A percentile compares a stretch with the other conserved stretches of the same genome.
These are phyloP conservation scores for Podospora conica DNA, from an alignment of 495 filamentous ascomycete genomes.

Conservation along the genomic window DNA sequence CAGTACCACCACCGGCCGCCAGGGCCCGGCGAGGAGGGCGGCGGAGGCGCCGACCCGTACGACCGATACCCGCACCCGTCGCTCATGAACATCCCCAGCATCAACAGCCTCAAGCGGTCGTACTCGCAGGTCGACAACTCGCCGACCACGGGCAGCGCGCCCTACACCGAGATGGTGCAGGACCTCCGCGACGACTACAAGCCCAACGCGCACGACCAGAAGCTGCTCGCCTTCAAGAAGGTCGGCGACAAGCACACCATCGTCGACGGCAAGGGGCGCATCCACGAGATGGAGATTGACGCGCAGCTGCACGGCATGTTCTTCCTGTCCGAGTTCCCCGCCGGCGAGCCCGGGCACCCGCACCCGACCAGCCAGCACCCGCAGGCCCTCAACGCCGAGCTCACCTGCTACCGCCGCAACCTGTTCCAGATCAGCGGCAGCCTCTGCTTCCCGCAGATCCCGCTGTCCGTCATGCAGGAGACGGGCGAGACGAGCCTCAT, in stretches of 20 bases:
- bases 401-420: constrained; percentile 92
- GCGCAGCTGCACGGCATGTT: constrained; percentile 95
- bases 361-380: constrained; percentile 34
- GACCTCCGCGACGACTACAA: constrained; percentile 51
- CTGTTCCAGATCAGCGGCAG: constrained; percentile 88
- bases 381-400: constrained; percentile 61
- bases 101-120: constrained; percentile 47
- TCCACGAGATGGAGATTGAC: constrained; percentile 55
- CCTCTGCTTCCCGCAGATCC: constrained; percentile 68
- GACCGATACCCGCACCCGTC: constrained; percentile 42
- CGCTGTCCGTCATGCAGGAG: constrained; percentile 70
- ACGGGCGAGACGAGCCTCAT: constrained; percentile 77
- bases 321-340: constrained; percentile 82
- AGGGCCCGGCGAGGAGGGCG: constrained; percentile 16
- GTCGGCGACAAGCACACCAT: constrained; percentile 51
- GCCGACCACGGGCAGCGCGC: constrained; percentile 14
- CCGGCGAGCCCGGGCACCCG: constrained; percentile 42
- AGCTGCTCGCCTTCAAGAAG: constrained; percentile 49
- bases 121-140: constrained; percentile 39
- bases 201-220: constrained; percentile 51
- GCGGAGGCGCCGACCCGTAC: constrained; percentile 37
- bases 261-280: constrained; percentile 48
- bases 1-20: constrained; percentile 31
- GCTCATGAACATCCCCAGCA: constrained; percentile 47
- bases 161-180: constrained; percentile 49